Evolutionary conservation across 345 rosid species (phyloP), one percentile per base, ranked within the genome.

Genomic region (Salix suchowensis): DNA sequence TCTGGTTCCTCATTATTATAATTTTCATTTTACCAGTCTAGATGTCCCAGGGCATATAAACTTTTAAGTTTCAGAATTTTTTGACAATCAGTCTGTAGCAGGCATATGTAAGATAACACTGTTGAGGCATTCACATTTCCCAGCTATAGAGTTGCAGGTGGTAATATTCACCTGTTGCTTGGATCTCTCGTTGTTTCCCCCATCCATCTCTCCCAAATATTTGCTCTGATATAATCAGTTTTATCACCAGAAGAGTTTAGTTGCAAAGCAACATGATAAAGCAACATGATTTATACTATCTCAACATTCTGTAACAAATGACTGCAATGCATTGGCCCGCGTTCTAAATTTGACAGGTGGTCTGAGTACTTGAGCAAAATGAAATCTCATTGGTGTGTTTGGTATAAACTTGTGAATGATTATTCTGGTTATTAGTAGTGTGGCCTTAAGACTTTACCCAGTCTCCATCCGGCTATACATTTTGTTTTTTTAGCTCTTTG

Each of bases 41-140:
- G 71, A 48, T n/a, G 19, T 48, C 75, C 6, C 60, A 9, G 30
- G 32, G 65, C 65, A 62, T 70, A 11, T 65, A 77, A 19, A 34
- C 64, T 11, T 71, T 4, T 18, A 15, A 67, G 70, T 24, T 30
- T 23, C 69, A 61, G 58, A 62, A 62, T 26, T 73, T 73, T 68
- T 26, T 44, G 73, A 42, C 36, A 48, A 15, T 24, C 46, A 76
- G 21, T 13, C 64, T 26, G 10, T 13, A 21, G 11, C 30, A 76
- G 74, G 70, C 36, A 42, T 70, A 9, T 70, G 79, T 68, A 76
- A 76, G 42, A 68, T 76, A 42, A 58, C 67, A 76, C 30, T 69
- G 67, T 76, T 61, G 73, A 76, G 74, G 18, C 6, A 7, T 32
- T 50, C 15, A 26, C 0, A 67, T 48, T 50, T 13, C 61, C 28